Evolutionary conservation across 306 rosid species (phyloP), one percentile per base, ranked within the genome.

Genomic region (Comarum palustre): DNA sequence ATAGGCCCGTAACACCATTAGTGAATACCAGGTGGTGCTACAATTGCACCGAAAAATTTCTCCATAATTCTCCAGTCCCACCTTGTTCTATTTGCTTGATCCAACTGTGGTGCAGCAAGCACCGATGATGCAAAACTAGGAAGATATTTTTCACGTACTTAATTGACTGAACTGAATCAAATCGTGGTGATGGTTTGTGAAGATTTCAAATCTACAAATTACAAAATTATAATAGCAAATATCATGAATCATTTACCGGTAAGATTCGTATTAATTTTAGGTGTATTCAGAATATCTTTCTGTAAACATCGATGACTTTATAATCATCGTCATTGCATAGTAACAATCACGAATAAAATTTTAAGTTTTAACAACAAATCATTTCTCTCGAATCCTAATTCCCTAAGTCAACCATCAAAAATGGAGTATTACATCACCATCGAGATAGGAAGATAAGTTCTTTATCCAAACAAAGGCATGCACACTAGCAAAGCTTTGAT

Each of bases 71-170:
- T 27, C 15, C 41, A 8, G 58, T 3, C 36, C 36, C 39, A 34
- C 38, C 15, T 20, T 31, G 38, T 66, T 69, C 7, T 31, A 63
- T 19, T 27, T 15, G 17, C 70, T 47, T 45, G 24, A 66, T 75
- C 48, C 47, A 57, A 51, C 12, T 29, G 84, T 24, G 42, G 71
- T 24, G 47, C 45, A 50, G 5, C 24, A 17, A 55, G 6, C 61
- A 55, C 6, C 13, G 24, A 24, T 9, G 31, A 20, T 8, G 15
- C 60, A 54, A 24, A 54, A 54, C 29, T 22, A 9, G 12, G 16
- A 10, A 54, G 29, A 22, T 3, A 10, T 22, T 9, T 9, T 54
- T 20, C n/a, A 22, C 59, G 1, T 22, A 8, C 60, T 29, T 22
- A 19, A 17, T 2, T 19, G 55, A 9, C 58, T 0, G 3, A n/a